Evolutionary conservation across 1,139 yeast genomes (phyloP).

Genomic region (Hansenula lynferdii): DNA sequence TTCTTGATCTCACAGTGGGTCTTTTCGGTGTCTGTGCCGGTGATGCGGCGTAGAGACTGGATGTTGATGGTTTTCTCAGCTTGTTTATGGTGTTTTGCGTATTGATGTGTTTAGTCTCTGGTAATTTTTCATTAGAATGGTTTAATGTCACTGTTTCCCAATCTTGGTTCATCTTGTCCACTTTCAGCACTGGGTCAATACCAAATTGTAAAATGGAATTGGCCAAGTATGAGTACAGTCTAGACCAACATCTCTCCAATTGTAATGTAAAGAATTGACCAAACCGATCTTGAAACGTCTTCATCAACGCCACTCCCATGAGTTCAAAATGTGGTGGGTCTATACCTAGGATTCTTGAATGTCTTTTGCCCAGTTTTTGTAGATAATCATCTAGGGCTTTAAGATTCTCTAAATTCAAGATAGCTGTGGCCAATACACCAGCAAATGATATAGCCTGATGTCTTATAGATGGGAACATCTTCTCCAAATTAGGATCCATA

Average conservation of each 20-base stretch:
- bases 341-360: conserved; percentile 69
- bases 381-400: conserved; percentile 54
- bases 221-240: conserved; percentile 48
- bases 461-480: conserved; percentile 57
- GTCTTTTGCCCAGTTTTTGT: conserved; percentile 65
- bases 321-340: conserved; percentile 69
- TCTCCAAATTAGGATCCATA: conserved; percentile 49
- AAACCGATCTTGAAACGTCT: conserved; percentile 69
- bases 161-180: conserved; percentile 18
- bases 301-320: conserved; percentile 75
- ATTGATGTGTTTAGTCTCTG: too few species aligned
- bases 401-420: conserved; percentile 39
- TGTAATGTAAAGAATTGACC: conserved; percentile 43
- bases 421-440: conserved; percentile 66
- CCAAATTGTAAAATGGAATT: conserved; percentile 63
- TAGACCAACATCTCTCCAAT: conserved; percentile 66
- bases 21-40: too few species aligned
- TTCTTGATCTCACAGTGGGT: too few species aligned
- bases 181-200: conserved; percentile 48
- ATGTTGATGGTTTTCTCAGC: too few species aligned
- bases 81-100: too few species aligned
- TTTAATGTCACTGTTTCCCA: conserved; percentile 4
- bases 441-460: conserved; percentile 79
- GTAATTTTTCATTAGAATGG: too few species aligned
- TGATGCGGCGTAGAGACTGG: too few species aligned